Percentiles rank a stretch among this genome's conserved stretches.
Evolutionary conservation across 352 stramenopile genomes (phyloP).

Genomic region (Phytophthora cajani): DNA sequence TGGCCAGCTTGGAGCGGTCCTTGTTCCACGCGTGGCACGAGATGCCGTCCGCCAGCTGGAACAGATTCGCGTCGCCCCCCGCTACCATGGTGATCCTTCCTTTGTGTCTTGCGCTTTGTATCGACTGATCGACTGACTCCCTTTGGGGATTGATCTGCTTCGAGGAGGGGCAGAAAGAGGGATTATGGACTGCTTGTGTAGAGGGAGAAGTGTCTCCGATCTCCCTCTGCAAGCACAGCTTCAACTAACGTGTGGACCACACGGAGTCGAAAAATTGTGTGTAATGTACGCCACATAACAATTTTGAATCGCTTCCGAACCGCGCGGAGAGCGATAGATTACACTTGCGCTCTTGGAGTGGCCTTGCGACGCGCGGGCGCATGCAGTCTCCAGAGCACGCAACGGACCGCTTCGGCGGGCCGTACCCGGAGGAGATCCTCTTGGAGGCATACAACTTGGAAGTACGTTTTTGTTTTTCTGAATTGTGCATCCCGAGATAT

Average conservation of each 20-base stretch:
- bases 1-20: conserved; percentile 88
- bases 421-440: conserved; percentile 57
- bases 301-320: conserved; percentile 18
- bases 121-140: conserved; percentile 29
- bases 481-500: background rate
- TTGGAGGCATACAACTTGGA: conserved; percentile 70
- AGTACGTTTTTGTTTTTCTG: conserved; percentile 38
- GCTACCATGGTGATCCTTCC: conserved; percentile 15
- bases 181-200: conserved; percentile 22
- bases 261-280: background rate
- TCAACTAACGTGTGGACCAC: conserved; percentile 32
- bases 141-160: conserved; percentile 13
- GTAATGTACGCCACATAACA: conserved; percentile 15
- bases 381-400: conserved; percentile 39
- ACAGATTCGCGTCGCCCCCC: conserved; percentile 64
- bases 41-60: conserved; percentile 84
- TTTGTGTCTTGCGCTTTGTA: conserved; percentile 29
- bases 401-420: conserved; percentile 11
- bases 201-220: conserved; percentile 27
- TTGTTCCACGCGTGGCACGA: conserved; percentile 94
- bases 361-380: conserved; percentile 3
- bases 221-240: conserved; percentile 52
- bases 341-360: conserved; percentile 1
- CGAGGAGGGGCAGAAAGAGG: conserved; percentile 3
- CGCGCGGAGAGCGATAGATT: conserved; percentile 2